Evolutionary conservation across 306 rosid species (phyloP).

Genomic region (Abrus precatorius): DNA sequence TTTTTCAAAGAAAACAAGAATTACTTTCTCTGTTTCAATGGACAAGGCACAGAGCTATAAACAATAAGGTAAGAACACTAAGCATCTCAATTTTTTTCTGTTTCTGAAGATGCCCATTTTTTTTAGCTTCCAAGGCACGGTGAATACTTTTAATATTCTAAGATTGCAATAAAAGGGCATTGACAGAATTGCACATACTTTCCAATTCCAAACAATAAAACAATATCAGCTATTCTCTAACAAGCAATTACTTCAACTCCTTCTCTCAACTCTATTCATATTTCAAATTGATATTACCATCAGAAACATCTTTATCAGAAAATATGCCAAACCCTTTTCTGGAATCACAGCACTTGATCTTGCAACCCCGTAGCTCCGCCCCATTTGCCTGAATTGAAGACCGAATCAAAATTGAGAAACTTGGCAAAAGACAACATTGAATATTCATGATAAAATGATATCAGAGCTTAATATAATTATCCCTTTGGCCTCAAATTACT

Average conservation of each 20-base stretch:
- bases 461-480: background rate
- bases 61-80: slow-evolving; percentile 2
- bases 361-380: slow-evolving; percentile 79
- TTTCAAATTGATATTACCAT: slow-evolving; percentile 63
- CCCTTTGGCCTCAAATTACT: background rate
- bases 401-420: slow-evolving; percentile 44
- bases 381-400: slow-evolving; percentile 71
- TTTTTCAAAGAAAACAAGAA: slow-evolving; percentile 35
- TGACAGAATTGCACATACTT: slow-evolving; percentile 14
- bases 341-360: slow-evolving; percentile 77
- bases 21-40: slow-evolving; percentile 22
- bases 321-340: slow-evolving; percentile 90
- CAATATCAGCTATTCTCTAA: background rate
- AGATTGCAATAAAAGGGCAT: slow-evolving; percentile 18
- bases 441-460: background rate
- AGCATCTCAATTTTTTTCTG: background rate
- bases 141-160: slow-evolving; percentile 9
- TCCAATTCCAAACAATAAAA: slow-evolving; percentile 31
- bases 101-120: background rate
- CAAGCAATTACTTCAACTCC: slow-evolving; percentile 28
- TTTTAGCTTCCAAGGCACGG: slow-evolving; percentile 2
- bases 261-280: slow-evolving; percentile 11
- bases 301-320: slow-evolving; percentile 64
- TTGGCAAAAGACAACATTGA: slow-evolving; percentile 18
- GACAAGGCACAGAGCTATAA: slow-evolving; percentile 13